A percentile compares a stretch with the other conserved stretches of the same genome.
These are phyloP conservation scores for Ophiostoma australiae DNA, from an alignment of 2,329 filamentous ascomycete genomes.

Conservation along the genomic window DNA sequence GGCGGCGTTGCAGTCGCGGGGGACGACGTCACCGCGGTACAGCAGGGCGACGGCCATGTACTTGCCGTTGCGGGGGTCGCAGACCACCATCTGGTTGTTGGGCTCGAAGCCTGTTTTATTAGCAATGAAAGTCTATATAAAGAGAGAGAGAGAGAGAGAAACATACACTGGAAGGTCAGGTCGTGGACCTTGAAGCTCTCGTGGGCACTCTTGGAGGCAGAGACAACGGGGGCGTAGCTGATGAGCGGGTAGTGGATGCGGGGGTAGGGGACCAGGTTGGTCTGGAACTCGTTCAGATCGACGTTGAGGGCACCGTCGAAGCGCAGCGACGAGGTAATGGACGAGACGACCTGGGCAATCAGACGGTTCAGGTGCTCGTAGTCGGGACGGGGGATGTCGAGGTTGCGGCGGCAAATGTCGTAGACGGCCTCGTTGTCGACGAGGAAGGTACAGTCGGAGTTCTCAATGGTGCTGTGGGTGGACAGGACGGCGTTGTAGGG, in stretches of 20 bases:
- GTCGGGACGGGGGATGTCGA: slow-evolving; percentile 63
- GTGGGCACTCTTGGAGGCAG: slow-evolving; percentile 70
- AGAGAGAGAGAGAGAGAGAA: not conserved
- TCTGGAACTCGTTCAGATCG: slow-evolving; percentile 73
- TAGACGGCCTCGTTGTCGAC: slow-evolving; percentile 73
- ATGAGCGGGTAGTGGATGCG: slow-evolving; percentile 71
- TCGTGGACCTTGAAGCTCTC: slow-evolving; percentile 85
- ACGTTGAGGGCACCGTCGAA: slow-evolving; percentile 70
- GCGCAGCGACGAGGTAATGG: slow-evolving; percentile 66
- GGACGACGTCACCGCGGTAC: slow-evolving; percentile 67
- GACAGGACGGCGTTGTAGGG: slow-evolving; percentile 70
- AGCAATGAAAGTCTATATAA: not conserved
- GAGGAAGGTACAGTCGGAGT: slow-evolving; percentile 73
- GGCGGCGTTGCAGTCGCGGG: slow-evolving; percentile 63
- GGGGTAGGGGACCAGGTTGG: slow-evolving; percentile 68
- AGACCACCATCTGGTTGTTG: slow-evolving; percentile 75
- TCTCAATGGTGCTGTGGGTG: slow-evolving; percentile 70
- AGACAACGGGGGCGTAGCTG: slow-evolving; percentile 67
- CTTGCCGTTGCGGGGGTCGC: slow-evolving; percentile 68
- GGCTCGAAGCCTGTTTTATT: slow-evolving; percentile 60
- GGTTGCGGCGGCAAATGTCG: slow-evolving; percentile 68
- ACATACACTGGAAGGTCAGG: slow-evolving; percentile 66
- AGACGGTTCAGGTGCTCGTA: slow-evolving; percentile 69
- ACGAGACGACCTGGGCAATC: slow-evolving; percentile 70
- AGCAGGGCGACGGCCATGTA: slow-evolving; percentile 71